Evolutionary conservation across 352 stramenopile genomes (phyloP).

Genomic region (Elongisporangium prolatum): DNA sequence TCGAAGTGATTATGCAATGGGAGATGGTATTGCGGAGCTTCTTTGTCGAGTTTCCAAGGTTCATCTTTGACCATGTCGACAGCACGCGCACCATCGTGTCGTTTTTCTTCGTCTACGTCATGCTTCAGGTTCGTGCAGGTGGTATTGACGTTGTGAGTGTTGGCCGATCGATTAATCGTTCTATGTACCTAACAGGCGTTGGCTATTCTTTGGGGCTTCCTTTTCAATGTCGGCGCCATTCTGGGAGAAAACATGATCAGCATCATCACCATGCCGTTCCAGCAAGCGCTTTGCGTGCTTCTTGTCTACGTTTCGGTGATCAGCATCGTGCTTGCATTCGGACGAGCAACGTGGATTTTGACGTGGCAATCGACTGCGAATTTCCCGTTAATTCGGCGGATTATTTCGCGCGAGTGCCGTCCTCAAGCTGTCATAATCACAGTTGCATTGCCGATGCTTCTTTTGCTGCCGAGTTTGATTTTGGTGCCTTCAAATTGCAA

Average conservation of each 20-base stretch:
- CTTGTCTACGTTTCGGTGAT: constrained; percentile 83
- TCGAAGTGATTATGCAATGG: constrained; percentile 66
- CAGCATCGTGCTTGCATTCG: constrained; percentile 79
- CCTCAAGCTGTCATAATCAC: constrained; percentile 79
- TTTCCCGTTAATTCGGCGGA: constrained; percentile 83
- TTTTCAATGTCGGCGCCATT: constrained; percentile 83
- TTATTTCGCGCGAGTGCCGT: constrained; percentile 71
- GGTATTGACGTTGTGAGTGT: constrained; percentile 5
- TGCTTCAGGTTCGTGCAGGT: constrained; percentile 52
- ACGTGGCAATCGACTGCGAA: constrained; percentile 86
- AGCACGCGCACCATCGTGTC: constrained; percentile 52
- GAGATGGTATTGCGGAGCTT: constrained; percentile 48
- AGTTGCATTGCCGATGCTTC: constrained; percentile 65
- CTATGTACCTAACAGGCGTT: constrained; percentile 33
- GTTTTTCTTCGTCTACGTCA: constrained; percentile 85
- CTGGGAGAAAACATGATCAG: constrained; percentile 82
- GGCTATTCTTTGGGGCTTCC: constrained; percentile 82
- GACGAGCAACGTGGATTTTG: constrained; percentile 83
- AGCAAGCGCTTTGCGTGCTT: constrained; percentile 70
- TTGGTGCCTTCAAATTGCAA: constrained; percentile 59
- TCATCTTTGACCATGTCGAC: constrained; percentile 45
- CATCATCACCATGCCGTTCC: constrained; percentile 78
- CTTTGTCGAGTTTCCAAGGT: constrained; percentile 50
- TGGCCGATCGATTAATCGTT: constrained; percentile 5
- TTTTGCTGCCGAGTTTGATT: constrained; percentile 73